Percentiles rank a stretch among this genome's conserved stretches.
These are phyloP conservation scores for Xerocomellus amylosporus DNA, from an alignment of 768 basidiomycete species.

Conservation along the genomic window DNA sequence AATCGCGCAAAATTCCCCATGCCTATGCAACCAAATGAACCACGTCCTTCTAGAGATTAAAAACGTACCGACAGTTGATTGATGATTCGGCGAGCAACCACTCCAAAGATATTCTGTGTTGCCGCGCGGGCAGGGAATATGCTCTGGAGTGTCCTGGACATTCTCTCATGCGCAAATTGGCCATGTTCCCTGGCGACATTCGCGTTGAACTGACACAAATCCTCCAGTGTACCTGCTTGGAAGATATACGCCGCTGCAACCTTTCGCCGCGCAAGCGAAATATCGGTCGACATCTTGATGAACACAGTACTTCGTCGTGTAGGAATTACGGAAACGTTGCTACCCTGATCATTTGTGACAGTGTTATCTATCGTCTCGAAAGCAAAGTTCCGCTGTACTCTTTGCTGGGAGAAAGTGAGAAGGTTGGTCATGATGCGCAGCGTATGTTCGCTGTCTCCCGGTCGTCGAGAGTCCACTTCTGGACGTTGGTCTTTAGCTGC, in stretches of 20 bases:
- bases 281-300: constrained; percentile 49
- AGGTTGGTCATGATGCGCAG: constrained; percentile 78
- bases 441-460: constrained; percentile 55
- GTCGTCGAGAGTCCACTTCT: constrained; percentile 41
- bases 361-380: constrained; percentile 39
- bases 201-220: constrained; percentile 60
- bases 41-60: not conserved
- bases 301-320: constrained; percentile 57
- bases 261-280: constrained; percentile 47
- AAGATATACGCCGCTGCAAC: constrained; percentile 67
- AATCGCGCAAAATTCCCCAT: constrained; percentile 39
- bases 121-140: constrained; percentile 38
- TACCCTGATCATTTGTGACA: constrained; percentile 14
- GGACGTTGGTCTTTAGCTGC: constrained; percentile 56
- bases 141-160: constrained; percentile 55
- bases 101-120: constrained; percentile 26
- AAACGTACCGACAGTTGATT: constrained; percentile 45
- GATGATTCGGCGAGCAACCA: constrained; percentile 39
- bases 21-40: constrained; percentile 31
- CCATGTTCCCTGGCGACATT: constrained; percentile 54
- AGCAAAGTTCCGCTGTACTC: constrained; percentile 38
- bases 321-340: constrained; percentile 27
- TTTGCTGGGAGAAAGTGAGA: constrained; percentile 55
- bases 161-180: constrained; percentile 67
- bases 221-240: constrained; percentile 37